These are phyloP conservation scores for Silene conica DNA, from an alignment of 148 eudicot species.

Conservation along the genomic window DNA sequence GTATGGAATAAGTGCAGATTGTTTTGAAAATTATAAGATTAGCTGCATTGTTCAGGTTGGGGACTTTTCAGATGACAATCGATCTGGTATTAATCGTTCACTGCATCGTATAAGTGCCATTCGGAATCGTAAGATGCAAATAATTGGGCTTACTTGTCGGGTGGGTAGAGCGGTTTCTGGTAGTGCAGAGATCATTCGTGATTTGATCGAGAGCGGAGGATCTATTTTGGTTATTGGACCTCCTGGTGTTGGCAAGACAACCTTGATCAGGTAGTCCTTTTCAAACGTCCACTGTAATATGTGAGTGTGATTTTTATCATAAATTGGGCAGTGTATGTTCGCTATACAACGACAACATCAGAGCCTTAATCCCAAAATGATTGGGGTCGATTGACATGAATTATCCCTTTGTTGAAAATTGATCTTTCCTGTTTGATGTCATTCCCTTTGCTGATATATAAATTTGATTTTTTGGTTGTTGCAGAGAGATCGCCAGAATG, in stretches of 20 bases:
- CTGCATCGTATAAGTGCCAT: slow-evolving; percentile 97
- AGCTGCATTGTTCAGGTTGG: slow-evolving; percentile 70
- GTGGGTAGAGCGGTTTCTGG: slow-evolving; percentile 96
- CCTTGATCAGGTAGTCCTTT: slow-evolving; percentile 75
- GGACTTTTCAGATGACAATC: slow-evolving; percentile 95
- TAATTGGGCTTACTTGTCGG: slow-evolving; percentile 94
- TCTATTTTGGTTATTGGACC: slow-evolving; percentile 97
- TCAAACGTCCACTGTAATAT: neutral
- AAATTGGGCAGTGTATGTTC: neutral
- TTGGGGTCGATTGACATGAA: too few species aligned
- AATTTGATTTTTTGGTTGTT: neutral
- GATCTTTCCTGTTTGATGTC: neutral
- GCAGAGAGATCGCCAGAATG: slow-evolving; percentile 89
- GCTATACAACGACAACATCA: too few species aligned
- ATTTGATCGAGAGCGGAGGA: slow-evolving; percentile 85
- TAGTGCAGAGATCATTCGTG: slow-evolving; percentile 90
- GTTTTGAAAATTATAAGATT: slow-evolving; percentile 16
- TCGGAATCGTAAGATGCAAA: slow-evolving; percentile 86
- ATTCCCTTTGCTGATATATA: neutral
- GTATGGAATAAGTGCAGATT: neutral
- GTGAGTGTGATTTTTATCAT: neutral
- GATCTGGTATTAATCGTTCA: slow-evolving; percentile 90
- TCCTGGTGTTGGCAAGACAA: slow-evolving; percentile 98
- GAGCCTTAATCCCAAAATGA: too few species aligned
- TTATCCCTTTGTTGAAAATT: neutral